These are phyloP conservation scores for Cladobotryum mycophilum DNA, from an alignment of 2,329 filamentous ascomycete species.

Conservation along the genomic window DNA sequence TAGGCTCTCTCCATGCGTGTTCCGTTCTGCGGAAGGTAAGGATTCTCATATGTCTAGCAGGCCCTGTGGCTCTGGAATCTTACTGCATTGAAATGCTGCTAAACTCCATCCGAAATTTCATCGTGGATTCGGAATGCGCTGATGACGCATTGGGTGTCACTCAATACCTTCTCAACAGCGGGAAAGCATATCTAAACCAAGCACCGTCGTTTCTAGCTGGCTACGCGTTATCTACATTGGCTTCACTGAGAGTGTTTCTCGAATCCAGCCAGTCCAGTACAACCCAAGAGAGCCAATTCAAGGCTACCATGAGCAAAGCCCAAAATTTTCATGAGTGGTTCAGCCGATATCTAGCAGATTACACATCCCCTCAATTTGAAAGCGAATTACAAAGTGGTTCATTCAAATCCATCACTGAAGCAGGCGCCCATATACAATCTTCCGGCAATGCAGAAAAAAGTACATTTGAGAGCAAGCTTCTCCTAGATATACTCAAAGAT, in stretches of 20 bases:
- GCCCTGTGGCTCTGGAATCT: conserved; percentile 61
- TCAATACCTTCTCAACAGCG: conserved; percentile 72
- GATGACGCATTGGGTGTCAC: conserved; percentile 84
- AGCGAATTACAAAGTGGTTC: conserved; percentile 44
- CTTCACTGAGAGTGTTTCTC: conserved; percentile 71
- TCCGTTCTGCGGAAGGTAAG: conserved; percentile 81
- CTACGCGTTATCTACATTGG: conserved; percentile 69
- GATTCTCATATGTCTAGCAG: conserved; percentile 72
- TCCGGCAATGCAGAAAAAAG: conserved; percentile 63
- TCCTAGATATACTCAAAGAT: conserved; percentile 76
- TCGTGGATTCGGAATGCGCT: conserved; percentile 79
- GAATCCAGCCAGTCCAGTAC: conserved; percentile 69
- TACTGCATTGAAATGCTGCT: conserved; percentile 90
- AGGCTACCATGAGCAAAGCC: conserved; percentile 68
- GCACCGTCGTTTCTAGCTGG: conserved; percentile 74
- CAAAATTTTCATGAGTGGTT: conserved; percentile 76
- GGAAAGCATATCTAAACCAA: conserved; percentile 56
- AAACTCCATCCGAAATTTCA: conserved; percentile 68
- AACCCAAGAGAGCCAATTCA: conserved; percentile 78
- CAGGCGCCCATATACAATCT: conserved; percentile 60
- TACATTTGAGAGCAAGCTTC: conserved; percentile 70
- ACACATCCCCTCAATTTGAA: conserved; percentile 48
- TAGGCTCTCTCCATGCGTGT: conserved; percentile 82
- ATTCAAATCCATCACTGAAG: conserved; percentile 61
- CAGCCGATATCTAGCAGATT: conserved; percentile 58